Base-by-base conservation (phyloP, 2,329 filamentous ascomycete genomes). In the Nigrospora osmanthi region DNA sequence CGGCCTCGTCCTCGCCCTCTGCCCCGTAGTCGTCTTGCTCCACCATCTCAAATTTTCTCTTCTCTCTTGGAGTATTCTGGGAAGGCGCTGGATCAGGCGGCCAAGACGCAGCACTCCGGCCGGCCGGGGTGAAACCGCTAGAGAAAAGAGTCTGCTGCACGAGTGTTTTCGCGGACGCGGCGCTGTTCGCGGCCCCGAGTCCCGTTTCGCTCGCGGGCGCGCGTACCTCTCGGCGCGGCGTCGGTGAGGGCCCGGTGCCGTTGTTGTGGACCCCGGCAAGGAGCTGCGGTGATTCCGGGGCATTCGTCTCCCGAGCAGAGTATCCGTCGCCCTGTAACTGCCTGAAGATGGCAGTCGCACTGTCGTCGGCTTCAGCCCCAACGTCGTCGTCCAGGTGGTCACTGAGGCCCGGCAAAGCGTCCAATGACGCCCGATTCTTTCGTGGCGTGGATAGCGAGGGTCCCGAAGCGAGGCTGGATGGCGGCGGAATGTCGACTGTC, bases 371-470 rank as follows among this genome's bases (percentile, higher is more conserved):
- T 31, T 44, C 48, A 1, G 41, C 41, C 11, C 51, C 51, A 42
- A 53, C 49, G n/a, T 51, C 52, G 2, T 52, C 54, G 6, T 59
- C 52, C 6, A 57, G 7, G n/a, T 53, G 54, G 3, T 54, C 56
- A 3, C 44, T 17, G 28, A 55, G 48, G 15, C 38, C 44, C 12
- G 44, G 40, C 12, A 53, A 33, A 14, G n/a, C 28, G 10, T 9
- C 19, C 35, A 44, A 48, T 34, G 43, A 35, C 4, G 43, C 36
- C 4, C 53, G 43, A 31, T 51, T 62, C 36, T 69, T 70, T 44
- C 61, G 53, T 3, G 67, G 66, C 9, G 66, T 68, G 6, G 67
- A 68, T 9, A 69, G 49, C 0, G 67, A 69, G 0, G 66, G 66
- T 0, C 64, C 63, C 4, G 52, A 53, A 11, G 55, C 34, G 34